Conservation (phyloP, 176 grass and related monocot genomes). For the Musa troglodytarum region DNA sequence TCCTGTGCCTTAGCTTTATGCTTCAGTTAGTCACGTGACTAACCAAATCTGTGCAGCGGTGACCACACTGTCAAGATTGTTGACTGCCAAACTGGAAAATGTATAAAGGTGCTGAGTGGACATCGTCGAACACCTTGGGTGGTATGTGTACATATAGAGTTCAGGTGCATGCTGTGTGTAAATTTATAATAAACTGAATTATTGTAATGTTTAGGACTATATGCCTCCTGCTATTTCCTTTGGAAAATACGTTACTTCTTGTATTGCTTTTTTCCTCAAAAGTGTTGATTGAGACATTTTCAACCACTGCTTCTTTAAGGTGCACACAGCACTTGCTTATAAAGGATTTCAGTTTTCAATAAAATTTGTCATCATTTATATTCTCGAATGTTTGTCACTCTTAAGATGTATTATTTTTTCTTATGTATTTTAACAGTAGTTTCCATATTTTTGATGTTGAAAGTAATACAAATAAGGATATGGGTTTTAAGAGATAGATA, state of each 20-base stretch:
- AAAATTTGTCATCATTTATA: neutral
- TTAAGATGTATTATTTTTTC: neutral
- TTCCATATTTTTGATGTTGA: neutral
- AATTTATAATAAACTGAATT: neutral
- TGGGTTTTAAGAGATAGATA: neutral
- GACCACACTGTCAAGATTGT: conserved; percentile 99
- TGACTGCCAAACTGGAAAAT: conserved; percentile 84
- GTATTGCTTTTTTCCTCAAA: neutral
- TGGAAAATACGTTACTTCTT: neutral
- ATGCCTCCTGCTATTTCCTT: conserved; percentile 9
- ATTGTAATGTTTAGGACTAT: conserved; percentile 7
- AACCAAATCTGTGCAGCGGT: conserved; percentile 54
- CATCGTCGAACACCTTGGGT: conserved; percentile 99
- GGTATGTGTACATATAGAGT: conserved; percentile 44
- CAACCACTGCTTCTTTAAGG: too few relatives aligned
- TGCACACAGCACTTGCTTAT: neutral
- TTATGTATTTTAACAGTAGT: neutral
- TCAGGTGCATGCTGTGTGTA: neutral
- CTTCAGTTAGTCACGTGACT: conserved; percentile 17
- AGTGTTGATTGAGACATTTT: too few relatives aligned
- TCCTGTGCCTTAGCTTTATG: neutral
- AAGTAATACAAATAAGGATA: neutral
- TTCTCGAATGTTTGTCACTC: neutral
- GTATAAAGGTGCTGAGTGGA: conserved; percentile 83
- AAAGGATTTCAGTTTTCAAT: neutral